These are phyloP conservation scores for Skeletonema tropicum DNA, from an alignment of 108 stramenopile species.

Conservation along the genomic window DNA sequence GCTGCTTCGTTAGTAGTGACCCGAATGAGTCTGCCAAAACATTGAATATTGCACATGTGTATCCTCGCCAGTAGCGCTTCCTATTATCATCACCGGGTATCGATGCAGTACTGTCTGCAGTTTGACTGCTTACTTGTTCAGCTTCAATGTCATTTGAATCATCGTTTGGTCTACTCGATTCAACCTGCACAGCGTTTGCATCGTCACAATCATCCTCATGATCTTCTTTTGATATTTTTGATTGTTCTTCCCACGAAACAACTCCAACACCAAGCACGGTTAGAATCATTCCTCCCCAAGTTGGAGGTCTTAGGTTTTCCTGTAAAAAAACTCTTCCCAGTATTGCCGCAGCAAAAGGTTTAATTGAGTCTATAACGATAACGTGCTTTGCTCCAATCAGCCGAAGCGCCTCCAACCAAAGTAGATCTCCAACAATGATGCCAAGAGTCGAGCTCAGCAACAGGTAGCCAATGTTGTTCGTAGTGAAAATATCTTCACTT, in stretches of 20 bases:
- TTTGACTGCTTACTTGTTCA: not conserved
- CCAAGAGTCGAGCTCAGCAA: constrained; percentile 79
- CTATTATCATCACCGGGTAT: not conserved
- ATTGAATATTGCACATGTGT: constrained; percentile 67
- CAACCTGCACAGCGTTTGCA: not conserved
- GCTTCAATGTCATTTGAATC: constrained; percentile 1
- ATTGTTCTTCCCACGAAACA: constrained; percentile 66
- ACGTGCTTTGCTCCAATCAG: constrained; percentile 82
- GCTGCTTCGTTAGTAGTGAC: constrained; percentile 74
- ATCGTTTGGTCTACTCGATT: not conserved
- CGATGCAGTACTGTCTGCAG: not conserved
- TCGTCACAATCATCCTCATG: constrained; percentile 13
- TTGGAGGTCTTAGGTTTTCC: constrained; percentile 51
- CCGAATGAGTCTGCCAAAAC: constrained; percentile 80
- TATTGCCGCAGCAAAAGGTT: constrained; percentile 85
- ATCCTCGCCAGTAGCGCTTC: constrained; percentile 52
- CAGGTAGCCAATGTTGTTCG: constrained; percentile 55
- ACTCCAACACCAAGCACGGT: constrained; percentile 70
- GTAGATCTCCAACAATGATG: constrained; percentile 80
- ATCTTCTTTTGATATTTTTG: constrained; percentile 9
- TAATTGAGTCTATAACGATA: constrained; percentile 81
- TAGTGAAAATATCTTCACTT: constrained; percentile 31
- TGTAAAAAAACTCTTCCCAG: constrained; percentile 69
- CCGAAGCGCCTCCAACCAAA: constrained; percentile 81
- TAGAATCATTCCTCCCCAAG: constrained; percentile 62